A percentile compares a stretch with the other conserved stretches of the same genome.
These are phyloP conservation scores for Cornus suecica DNA, from an alignment of 148 eudicot genomes.

Conservation along the genomic window DNA sequence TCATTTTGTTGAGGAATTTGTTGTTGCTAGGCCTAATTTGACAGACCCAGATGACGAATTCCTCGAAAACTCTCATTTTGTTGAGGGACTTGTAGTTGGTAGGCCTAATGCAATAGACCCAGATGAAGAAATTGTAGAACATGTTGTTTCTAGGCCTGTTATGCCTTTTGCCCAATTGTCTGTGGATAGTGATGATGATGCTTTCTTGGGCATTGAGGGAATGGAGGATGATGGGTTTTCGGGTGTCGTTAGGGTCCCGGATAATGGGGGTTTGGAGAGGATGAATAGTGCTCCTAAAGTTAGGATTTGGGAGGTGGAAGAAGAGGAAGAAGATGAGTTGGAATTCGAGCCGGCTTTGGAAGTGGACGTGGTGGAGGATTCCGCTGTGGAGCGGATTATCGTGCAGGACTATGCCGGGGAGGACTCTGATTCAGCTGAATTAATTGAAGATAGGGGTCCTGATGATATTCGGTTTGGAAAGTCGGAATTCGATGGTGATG, in stretches of 20 bases:
- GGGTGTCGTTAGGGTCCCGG: constrained; percentile 26
- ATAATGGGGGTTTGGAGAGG: constrained; percentile 16
- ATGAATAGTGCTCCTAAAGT: constrained; percentile 23
- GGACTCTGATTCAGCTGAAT: constrained; percentile 6
- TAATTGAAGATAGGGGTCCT: constrained; percentile 5
- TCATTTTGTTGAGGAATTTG: constrained; percentile 14
- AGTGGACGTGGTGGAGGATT: constrained; percentile 3
- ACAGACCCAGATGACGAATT: constrained; percentile 18
- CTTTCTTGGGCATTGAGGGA: constrained; percentile 21
- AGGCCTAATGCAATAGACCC: constrained; percentile 18
- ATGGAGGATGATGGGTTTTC: constrained; percentile 23
- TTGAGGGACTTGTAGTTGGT: constrained; percentile 3
- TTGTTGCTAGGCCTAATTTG: constrained; percentile 21
- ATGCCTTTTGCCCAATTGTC: constrained; percentile 41
- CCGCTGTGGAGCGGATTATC: neutral
- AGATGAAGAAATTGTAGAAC: neutral
- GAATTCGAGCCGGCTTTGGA: constrained; percentile 17
- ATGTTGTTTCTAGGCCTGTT: neutral
- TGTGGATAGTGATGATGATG: constrained; percentile 39
- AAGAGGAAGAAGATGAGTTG: constrained; percentile 14
- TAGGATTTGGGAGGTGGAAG: constrained; percentile 23
- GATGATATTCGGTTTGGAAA: neutral
- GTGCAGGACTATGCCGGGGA: neutral
- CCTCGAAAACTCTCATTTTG: constrained; percentile 13
- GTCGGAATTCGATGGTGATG: constrained; percentile 5